These are phyloP conservation scores for Volutella citrinella DNA, from an alignment of 2,329 filamentous ascomycete genomes.

Conservation along the genomic window DNA sequence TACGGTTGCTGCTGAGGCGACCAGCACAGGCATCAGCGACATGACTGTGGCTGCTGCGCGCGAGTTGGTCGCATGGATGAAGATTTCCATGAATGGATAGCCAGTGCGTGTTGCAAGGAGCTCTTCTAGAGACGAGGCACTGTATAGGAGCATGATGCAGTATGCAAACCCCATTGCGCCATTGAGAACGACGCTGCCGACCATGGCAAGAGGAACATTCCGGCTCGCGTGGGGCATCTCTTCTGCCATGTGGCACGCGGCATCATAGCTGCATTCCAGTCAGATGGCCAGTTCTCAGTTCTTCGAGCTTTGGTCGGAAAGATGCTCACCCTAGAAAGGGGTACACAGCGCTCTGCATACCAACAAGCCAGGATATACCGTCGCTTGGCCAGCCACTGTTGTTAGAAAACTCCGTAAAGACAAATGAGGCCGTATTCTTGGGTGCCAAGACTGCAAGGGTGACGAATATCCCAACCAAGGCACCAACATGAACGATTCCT, in stretches of 20 bases:
- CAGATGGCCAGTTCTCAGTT: too few relatives aligned
- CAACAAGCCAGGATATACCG: conserved; percentile 32
- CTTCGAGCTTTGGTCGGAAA: too few relatives aligned
- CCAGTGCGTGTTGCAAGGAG: conserved; percentile 39
- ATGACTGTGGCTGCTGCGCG: conserved; percentile 25
- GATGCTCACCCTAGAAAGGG: conserved; percentile 35
- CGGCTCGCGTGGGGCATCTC: conserved; percentile 32
- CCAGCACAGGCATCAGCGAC: conserved; percentile 24
- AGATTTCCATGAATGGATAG: conserved; percentile 42
- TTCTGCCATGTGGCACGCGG: conserved; percentile 31
- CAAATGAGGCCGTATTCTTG: conserved; percentile 28
- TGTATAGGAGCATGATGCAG: conserved; percentile 41
- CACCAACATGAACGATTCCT: conserved; percentile 26
- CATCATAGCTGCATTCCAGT: too few relatives aligned
- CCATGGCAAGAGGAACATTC: conserved; percentile 32
- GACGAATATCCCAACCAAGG: conserved; percentile 25
- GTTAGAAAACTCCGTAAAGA: conserved; percentile 31
- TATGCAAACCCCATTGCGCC: conserved; percentile 43
- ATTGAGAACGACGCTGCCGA: conserved; percentile 37
- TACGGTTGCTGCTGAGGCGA: conserved; percentile 28
- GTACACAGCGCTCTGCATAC: conserved; percentile 30
- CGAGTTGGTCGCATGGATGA: conserved; percentile 26
- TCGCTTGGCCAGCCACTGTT: conserved; percentile 29
- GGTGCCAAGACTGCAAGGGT: conserved; percentile 28
- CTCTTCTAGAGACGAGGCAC: conserved; percentile 34